These are phyloP conservation scores for Pichia sp. DNA, from an alignment of 1,139 yeast species.

Conservation along the genomic window DNA sequence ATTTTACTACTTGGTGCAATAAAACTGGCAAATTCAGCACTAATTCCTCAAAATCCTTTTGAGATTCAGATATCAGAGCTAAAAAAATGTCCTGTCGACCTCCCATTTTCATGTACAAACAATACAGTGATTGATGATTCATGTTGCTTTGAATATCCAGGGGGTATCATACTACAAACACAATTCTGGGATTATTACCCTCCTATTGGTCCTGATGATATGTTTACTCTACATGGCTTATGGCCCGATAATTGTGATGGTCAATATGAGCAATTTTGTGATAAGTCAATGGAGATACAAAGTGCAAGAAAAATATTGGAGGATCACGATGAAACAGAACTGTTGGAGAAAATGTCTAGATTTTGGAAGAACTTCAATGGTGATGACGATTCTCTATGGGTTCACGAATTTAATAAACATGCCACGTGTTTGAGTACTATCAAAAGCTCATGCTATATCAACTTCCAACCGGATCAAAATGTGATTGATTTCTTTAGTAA, in stretches of 20 bases:
- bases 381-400: slow-evolving; percentile 72
- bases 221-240: slow-evolving; percentile 78
- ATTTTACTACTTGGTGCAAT: no score
- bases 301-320: slow-evolving; percentile 49
- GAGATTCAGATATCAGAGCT: slow-evolving; percentile 4
- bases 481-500: slow-evolving; percentile 73
- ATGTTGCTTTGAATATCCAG: slow-evolving; percentile 87
- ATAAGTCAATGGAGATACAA: slow-evolving; percentile 47
- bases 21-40: neutral
- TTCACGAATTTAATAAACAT: slow-evolving; percentile 92
- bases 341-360: slow-evolving; percentile 50
- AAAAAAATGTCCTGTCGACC: slow-evolving; percentile 49
- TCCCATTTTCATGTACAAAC: slow-evolving; percentile 61
- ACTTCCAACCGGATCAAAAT: slow-evolving; percentile 38
- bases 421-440: slow-evolving; percentile 87
- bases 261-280: slow-evolving; percentile 70
- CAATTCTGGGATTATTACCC: slow-evolving; percentile 95
- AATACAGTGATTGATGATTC: slow-evolving; percentile 38
- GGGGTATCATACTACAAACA: slow-evolving; percentile 77
- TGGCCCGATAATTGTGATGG: slow-evolving; percentile 87
- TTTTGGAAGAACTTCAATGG: slow-evolving; percentile 80
- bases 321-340: slow-evolving; percentile 40
- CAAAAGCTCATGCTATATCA: slow-evolving; percentile 58
- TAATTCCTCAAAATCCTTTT: slow-evolving; percentile 1
- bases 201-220: slow-evolving; percentile 67